Base-by-base conservation (phyloP, 768 basidiomycete species). In the Hortiboletus campestris region DNA sequence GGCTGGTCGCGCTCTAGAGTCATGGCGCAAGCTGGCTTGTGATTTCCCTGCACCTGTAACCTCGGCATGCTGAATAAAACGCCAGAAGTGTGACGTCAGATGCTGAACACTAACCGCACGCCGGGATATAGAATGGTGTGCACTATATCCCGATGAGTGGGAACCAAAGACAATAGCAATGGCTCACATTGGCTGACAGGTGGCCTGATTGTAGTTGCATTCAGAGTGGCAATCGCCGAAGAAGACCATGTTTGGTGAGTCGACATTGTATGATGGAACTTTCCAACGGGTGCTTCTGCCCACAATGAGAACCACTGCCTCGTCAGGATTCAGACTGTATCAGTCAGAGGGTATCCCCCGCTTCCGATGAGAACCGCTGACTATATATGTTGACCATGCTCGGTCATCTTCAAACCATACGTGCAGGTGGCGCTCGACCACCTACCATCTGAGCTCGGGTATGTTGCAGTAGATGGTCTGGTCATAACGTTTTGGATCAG, bases 111-210 rank as follows among this genome's bases (percentile, higher is more conserved):
- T 53, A 44, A 64, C 62, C 44, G 50, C 34, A 22, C 46, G 25
- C 42, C 29, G 49, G 32, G 31, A 49, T 49, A 40, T 13, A 22
- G 46, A 31, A 29, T 46, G 36, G 22, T 25, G 31, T n/a, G 38
- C n/a, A 36, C 56, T 55, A 25, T 44, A 45, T 38, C 40, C 53
- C 53, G 38, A 51, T 56, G 42, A 67, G 60, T 41, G 51, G 46
- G 40, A 57, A 51, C 28, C 25, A 47, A 44, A 17, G 35, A 64
- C 65, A 67, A 62, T 67, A 51, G 12, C 14, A 32, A 59, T 47
- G 16, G 16, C 64, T 56, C 17, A 62, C 64, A 53, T 64, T 62
- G 67, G 53, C 39, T 16, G 51, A 57, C 46, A 47, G 56, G 43
- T 54, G 61, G 39, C 25, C 14, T 54, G 41, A 50, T 59, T 58